phyloP scores from a whole-genome alignment of 208 protist species.

The Hexamita inflata region DNA sequence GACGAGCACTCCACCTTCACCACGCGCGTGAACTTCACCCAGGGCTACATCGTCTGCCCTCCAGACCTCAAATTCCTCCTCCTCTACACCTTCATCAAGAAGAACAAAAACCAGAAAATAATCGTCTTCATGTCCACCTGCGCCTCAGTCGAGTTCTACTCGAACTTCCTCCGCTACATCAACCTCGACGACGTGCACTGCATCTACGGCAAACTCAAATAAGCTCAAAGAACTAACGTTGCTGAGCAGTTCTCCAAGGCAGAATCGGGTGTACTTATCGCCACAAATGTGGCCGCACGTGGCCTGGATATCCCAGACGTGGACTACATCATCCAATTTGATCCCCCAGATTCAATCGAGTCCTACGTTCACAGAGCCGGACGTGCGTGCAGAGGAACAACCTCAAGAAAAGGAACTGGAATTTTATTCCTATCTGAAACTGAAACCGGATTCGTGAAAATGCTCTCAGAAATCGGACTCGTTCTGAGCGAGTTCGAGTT shows the following conservation, averaged over 20 bases:
- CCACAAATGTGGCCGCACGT: conserved; percentile 64
- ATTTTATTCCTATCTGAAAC: conserved; percentile 24
- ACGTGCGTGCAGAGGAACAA: neutral
- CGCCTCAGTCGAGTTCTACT: conserved; percentile 32
- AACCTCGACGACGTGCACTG: neutral
- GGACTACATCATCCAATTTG: conserved; percentile 40
- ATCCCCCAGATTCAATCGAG: conserved; percentile 22
- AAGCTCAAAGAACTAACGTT: conserved; percentile 15
- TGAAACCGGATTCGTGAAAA: conserved; percentile 21
- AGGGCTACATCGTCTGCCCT: conserved; percentile 35
- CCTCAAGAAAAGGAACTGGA: conserved; percentile 11
- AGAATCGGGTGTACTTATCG: conserved; percentile 49
- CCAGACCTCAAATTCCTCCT: conserved; percentile 28
- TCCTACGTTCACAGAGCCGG: conserved; percentile 20
- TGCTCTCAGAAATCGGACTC: neutral
- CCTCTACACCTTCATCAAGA: conserved; percentile 34
- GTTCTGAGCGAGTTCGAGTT: conserved; percentile 32
- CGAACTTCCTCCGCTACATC: conserved; percentile 32
- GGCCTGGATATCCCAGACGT: conserved; percentile 57
- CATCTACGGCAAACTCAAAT: conserved; percentile 27
- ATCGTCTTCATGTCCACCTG: conserved; percentile 40
- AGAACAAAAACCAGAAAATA: conserved; percentile 29
- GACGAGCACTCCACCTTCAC: neutral
- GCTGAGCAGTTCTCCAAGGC: conserved; percentile 26
- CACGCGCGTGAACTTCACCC: conserved; percentile 1